Evolutionary conservation across 2,329 filamentous ascomycete species (phyloP), one percentile per base, ranked within the genome.

Genomic region (Pezizomycotina sp.): DNA sequence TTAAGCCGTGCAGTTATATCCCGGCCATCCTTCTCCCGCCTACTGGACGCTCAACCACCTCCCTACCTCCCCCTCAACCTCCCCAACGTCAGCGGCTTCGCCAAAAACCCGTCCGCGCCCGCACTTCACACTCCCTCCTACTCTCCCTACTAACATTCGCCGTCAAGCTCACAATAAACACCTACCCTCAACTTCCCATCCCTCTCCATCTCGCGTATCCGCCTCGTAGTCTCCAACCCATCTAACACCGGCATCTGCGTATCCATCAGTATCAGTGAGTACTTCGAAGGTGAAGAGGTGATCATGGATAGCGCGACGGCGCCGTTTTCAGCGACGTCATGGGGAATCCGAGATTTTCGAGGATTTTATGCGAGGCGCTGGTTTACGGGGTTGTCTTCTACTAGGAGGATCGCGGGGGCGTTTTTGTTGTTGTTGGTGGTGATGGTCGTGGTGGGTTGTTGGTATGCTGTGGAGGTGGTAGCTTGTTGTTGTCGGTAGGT

Each of bases 1-100:
- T 63, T 46, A 42, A 50, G 23, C 29, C 27, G 16, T 47, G 45
- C n/a, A n/a, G n/a, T n/a, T n/a, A n/a, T n/a, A n/a, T n/a, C n/a
- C n/a, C n/a, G n/a, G n/a, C n/a, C n/a, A n/a, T n/a, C n/a, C n/a
- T n/a, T n/a, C n/a, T n/a, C n/a, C n/a, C n/a, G n/a, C n/a, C n/a
- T n/a, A n/a, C n/a, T n/a, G n/a, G n/a, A n/a, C n/a, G n/a, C n/a
- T n/a, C n/a, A 27, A 27, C 6, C 12, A 19, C 13, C 14, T 33
- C 19, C 40, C 32, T 25, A 44, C 27, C 13, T 44, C 41, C 37
- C 29, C 14, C 18, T 36, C 13, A 44, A 20, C n/a, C 36, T 5
- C 28, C 37, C 40, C 25, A 44, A 15, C 6, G 41, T 44, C 10
- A 44, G 30, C 7, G 41, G 41, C 19, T 44, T 44, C 6, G 28